These are phyloP conservation scores for Neostapfia colusana DNA, from an alignment of 176 grass and related monocot genomes.

Conservation along the genomic window DNA sequence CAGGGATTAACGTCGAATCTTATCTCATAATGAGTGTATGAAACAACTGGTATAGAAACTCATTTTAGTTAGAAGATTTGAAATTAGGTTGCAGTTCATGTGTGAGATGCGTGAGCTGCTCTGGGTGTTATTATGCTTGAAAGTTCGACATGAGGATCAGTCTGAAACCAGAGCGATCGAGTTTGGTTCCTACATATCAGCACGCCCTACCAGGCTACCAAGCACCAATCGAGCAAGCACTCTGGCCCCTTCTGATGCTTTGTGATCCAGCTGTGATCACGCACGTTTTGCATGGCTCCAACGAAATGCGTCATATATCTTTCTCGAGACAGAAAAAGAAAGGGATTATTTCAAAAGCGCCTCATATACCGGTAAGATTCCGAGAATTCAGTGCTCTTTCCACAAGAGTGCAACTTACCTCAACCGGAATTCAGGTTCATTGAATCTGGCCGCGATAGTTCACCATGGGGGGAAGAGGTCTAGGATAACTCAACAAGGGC, in stretches of 20 bases:
- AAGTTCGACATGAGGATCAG: too few species aligned
- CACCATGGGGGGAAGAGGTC: neutral
- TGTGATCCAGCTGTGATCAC: neutral
- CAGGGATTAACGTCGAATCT: too few species aligned
- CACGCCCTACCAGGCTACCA: neutral
- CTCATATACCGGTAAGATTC: neutral
- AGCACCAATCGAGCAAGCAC: neutral
- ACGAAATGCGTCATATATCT: neutral
- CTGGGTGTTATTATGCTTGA: neutral
- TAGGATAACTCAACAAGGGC: neutral
- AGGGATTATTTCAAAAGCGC: neutral
- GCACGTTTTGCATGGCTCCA: slow-evolving; percentile 1
- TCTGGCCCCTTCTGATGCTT: neutral
- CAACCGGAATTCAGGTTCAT: slow-evolving; percentile 30
- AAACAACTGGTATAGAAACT: neutral
- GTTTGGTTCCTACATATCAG: neutral
- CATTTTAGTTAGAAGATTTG: too few species aligned
- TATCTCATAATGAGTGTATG: too few species aligned
- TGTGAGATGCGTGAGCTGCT: too few species aligned
- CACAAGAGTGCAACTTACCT: neutral
- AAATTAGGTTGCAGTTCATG: too few species aligned
- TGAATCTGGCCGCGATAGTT: slow-evolving; percentile 37
- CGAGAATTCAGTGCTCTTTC: neutral
- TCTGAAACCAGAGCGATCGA: neutral
- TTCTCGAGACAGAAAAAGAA: neutral